Evolutionary conservation across 352 stramenopile species (phyloP), one percentile per base, ranked within the genome.

Genomic region (Pythium inflatum): DNA sequence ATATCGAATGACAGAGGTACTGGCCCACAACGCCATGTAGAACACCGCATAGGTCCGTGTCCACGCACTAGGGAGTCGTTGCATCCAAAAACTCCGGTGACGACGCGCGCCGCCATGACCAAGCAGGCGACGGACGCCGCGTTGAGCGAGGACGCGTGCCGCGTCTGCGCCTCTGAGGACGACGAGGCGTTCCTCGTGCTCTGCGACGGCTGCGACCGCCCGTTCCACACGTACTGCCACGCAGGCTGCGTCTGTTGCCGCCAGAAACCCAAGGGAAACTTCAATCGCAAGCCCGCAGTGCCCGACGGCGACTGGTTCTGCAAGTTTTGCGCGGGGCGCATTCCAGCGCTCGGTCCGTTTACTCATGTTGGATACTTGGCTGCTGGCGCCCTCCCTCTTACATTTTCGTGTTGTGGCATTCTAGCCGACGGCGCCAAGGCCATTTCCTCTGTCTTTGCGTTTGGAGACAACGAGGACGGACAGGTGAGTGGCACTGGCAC

Each of bases 291-390:
- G 62, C 84, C 82, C 13, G 72, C 83, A 1, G 87, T 94, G 61
- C 87, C 87, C 33, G 84, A 94, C 27, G 87, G 87, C 65, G 87
- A 94, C 71, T 94, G 87, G 87, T 94, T 92, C 64, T 92, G 87
- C 83, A 94, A 94, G 74, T 91, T 94, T 49, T 94, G 87, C 65
- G 82, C 83, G 14, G 87, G 83, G 25, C 87, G 77, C 45, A 62
- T 89, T 28, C 79, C 85, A 38, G 25, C 68, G 18, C 75, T 88
- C 24, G 76, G 85, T 91, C 36, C 48, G 75, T 58, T 33, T 1
- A 36, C 0, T 25, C 5, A 50, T 38, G 40, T 14, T 43, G 28
- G 1, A 28, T 7, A 13, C 2, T 48, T 31, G 20, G 20, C 33
- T 27, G 24, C 13, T 14, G 12, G n/a, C 3, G 18, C 18, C 14